Percentiles rank a stretch among this genome's conserved stretches.
Evolutionary conservation across 495 filamentous ascomycete species (phyloP).

Genomic region (Penicillium odoratum): DNA sequence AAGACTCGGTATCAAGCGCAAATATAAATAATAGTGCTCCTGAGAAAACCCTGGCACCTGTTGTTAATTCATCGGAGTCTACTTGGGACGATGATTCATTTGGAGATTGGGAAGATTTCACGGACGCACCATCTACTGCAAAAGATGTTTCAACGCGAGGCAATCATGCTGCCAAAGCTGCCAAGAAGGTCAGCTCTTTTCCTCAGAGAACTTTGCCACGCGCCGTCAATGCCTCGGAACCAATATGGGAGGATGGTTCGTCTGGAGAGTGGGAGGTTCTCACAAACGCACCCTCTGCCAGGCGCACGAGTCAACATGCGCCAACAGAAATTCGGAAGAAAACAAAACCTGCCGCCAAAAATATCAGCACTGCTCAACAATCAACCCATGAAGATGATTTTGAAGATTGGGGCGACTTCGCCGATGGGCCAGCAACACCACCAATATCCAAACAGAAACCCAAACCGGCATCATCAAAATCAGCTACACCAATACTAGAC

Average conservation of each 20-base stretch:
- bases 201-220: too few species aligned
- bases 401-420: constrained; percentile 46
- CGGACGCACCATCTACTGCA: constrained; percentile 26
- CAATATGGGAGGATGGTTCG: too few species aligned
- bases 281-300: too few species aligned
- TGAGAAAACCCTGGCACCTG: constrained; percentile 2
- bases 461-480: constrained; percentile 6
- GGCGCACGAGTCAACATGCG: not conserved
- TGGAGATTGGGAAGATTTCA: constrained; percentile 23
- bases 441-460: constrained; percentile 8
- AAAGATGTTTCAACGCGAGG: too few species aligned
- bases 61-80: constrained; percentile 7
- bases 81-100: constrained; percentile 24
- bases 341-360: constrained; percentile 3
- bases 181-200: too few species aligned
- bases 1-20: constrained; percentile 15
- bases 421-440: constrained; percentile 30
- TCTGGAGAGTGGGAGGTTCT: too few species aligned
- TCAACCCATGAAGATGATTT: constrained; percentile 63
- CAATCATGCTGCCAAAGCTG: too few species aligned
- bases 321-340: not conserved
- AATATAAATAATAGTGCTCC: not conserved
- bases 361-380: constrained; percentile 10
- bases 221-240: not conserved
- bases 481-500: constrained; percentile 7